A percentile compares a stretch with the other conserved stretches of the same genome.
Conservation (phyloP, 2,329 filamentous ascomycete genomes). For the Paracoccidioides brasiliensis region DNA sequence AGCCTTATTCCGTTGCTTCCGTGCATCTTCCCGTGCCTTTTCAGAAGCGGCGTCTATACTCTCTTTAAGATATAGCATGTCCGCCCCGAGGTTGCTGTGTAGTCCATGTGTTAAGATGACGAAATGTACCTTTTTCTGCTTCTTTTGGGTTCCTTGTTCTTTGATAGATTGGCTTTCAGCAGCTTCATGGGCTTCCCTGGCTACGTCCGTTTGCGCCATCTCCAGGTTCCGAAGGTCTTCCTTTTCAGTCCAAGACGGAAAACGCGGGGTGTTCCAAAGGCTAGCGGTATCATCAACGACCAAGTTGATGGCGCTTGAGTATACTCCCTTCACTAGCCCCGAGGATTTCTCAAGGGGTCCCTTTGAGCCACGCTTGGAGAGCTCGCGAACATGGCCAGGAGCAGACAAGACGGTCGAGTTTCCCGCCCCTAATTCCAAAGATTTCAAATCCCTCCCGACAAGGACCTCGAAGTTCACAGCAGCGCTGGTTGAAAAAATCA, state of each 20-base stretch:
- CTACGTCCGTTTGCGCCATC: slow-evolving; percentile 12
- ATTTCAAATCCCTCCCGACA: slow-evolving; percentile 74
- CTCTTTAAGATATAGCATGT: slow-evolving; percentile 96
- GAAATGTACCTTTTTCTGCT: slow-evolving; percentile 70
- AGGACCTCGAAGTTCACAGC: slow-evolving; percentile 79
- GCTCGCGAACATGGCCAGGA: slow-evolving; percentile 63
- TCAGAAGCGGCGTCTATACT: slow-evolving; percentile 77
- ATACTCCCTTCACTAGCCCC: slow-evolving; percentile 50
- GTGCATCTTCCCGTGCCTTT: slow-evolving; percentile 59
- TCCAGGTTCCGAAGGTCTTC: slow-evolving; percentile 29
- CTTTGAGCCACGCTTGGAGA: slow-evolving; percentile 50
- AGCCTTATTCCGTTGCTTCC: slow-evolving; percentile 38
- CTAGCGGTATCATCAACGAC: slow-evolving; percentile 77
- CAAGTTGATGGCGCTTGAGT: slow-evolving; percentile 65
- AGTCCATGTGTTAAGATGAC: slow-evolving; percentile 88
- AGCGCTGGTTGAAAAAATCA: slow-evolving; percentile 83
- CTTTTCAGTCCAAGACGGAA: slow-evolving; percentile 49
- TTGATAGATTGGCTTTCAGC: slow-evolving; percentile 3
- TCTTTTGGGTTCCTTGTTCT: slow-evolving; percentile 31
- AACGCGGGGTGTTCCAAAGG: slow-evolving; percentile 80
- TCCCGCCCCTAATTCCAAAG: slow-evolving; percentile 53
- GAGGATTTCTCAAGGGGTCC: slow-evolving; percentile 5
- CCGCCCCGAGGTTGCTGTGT: slow-evolving; percentile 87
- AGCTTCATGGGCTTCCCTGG: slow-evolving; percentile 15
- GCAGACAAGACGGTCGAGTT: slow-evolving; percentile 41